Percentiles rank a stretch among this genome's conserved stretches.
These are phyloP conservation scores for Coemansia sp. DNA, from an alignment of 192 early-diverging fungal species.

Conservation along the genomic window DNA sequence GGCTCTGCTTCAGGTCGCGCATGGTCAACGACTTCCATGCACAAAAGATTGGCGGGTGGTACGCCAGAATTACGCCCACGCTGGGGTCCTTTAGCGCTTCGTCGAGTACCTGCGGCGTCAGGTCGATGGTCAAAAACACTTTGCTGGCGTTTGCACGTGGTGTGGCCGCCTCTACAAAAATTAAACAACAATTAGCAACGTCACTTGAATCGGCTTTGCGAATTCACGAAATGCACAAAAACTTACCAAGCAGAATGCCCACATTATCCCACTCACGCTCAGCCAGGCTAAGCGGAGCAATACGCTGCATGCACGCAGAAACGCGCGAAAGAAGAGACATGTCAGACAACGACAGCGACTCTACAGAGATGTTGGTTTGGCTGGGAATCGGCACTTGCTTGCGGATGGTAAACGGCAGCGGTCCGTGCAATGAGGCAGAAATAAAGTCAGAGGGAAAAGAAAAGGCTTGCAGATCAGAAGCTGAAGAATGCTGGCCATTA, in stretches of 20 bases:
- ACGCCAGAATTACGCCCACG: slow-evolving; percentile 86
- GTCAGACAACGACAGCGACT: slow-evolving; percentile 20
- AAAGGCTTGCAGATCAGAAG: neutral
- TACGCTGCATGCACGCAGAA: slow-evolving; percentile 70
- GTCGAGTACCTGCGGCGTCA: slow-evolving; percentile 73
- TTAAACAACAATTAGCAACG: neutral
- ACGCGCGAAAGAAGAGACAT: slow-evolving; percentile 45
- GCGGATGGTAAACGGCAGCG: slow-evolving; percentile 42
- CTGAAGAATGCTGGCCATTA: neutral
- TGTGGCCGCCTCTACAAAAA: slow-evolving; percentile 72
- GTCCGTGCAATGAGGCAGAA: slow-evolving; percentile 4
- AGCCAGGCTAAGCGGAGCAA: slow-evolving; percentile 82
- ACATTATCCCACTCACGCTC: slow-evolving; percentile 90
- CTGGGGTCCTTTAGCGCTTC: slow-evolving; percentile 72
- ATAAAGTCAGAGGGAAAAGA: slow-evolving; percentile 8
- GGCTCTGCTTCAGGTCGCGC: slow-evolving; percentile 74
- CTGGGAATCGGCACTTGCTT: slow-evolving; percentile 20
- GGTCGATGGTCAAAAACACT: slow-evolving; percentile 91
- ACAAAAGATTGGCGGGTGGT: slow-evolving; percentile 92
- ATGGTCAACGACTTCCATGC: slow-evolving; percentile 75
- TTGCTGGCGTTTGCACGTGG: slow-evolving; percentile 66
- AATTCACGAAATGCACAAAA: neutral
- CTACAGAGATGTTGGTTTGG: slow-evolving; percentile 12
- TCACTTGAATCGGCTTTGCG: too few species aligned
- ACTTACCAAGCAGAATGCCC: slow-evolving; percentile 69